Conservation (phyloP, 768 basidiomycete genomes). For the Kwoniella dejecticola region DNA sequence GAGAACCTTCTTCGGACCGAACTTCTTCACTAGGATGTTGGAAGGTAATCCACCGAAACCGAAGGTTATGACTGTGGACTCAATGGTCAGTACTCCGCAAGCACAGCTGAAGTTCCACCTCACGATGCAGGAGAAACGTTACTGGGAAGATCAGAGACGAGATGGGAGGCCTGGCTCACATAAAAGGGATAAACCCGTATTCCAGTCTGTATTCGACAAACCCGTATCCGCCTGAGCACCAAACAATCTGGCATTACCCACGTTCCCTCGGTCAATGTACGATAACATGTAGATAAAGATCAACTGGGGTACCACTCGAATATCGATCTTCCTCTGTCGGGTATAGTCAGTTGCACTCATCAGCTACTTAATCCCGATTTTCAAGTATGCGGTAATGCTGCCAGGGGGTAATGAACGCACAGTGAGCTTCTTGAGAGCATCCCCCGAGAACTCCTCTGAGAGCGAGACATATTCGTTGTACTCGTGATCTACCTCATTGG, state of each 20-base stretch:
- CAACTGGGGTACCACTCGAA: conserved; percentile 30
- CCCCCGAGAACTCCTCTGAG: conserved; percentile 26
- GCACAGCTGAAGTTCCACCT: too few species aligned
- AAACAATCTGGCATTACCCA: conserved; percentile 41
- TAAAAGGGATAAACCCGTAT: conserved; percentile 37
- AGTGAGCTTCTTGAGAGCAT: conserved; percentile 30
- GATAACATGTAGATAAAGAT: conserved; percentile 42
- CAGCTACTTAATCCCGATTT: too few species aligned
- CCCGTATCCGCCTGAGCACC: conserved; percentile 26
- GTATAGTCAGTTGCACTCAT: too few species aligned
- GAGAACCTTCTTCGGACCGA: conserved; percentile 37
- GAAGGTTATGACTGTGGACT: conserved; percentile 33
- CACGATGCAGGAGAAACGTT: too few species aligned
- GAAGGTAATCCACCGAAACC: conserved; percentile 31
- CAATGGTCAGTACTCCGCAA: too few species aligned
- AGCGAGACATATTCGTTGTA: conserved; percentile 34
- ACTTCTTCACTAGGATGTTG: conserved; percentile 29
- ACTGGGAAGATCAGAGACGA: background rate
- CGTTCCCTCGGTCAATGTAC: conserved; percentile 43
- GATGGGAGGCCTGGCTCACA: conserved; percentile 16
- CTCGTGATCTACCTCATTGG: conserved; percentile 15
- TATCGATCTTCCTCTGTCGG: conserved; percentile 29
- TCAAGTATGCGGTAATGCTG: too few species aligned
- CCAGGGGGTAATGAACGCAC: conserved; percentile 26
- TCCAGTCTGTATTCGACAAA: conserved; percentile 29